Percentiles rank a stretch among this genome's conserved stretches.
These are phyloP conservation scores for Fusarium coicis DNA, from an alignment of 2,329 filamentous ascomycete genomes.

Conservation along the genomic window DNA sequence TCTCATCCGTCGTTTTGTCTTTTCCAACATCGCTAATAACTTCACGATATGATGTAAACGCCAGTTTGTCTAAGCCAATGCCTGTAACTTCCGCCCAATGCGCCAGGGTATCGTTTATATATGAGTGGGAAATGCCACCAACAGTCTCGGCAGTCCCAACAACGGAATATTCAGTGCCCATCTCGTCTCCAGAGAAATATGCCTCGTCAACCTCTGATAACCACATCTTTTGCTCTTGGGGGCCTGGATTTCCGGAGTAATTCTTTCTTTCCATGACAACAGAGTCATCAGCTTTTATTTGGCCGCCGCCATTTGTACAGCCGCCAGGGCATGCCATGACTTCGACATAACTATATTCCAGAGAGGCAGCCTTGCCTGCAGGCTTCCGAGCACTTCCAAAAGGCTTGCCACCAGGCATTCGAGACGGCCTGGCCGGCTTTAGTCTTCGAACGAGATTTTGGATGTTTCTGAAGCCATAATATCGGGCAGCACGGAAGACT, in stretches of 20 bases:
- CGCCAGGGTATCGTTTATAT: constrained; percentile 74
- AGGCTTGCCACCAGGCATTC: constrained; percentile 80
- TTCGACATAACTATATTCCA: constrained; percentile 92
- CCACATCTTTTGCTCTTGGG: constrained; percentile 88
- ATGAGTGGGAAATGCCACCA: constrained; percentile 72
- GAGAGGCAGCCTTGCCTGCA: constrained; percentile 58
- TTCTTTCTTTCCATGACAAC: constrained; percentile 63
- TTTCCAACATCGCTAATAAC: constrained; percentile 97
- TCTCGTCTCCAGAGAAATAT: constrained; percentile 81
- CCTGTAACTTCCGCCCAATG: constrained; percentile 82
- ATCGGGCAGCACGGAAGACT: constrained; percentile 84
- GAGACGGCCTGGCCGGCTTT: constrained; percentile 81
- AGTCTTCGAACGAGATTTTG: constrained; percentile 95
- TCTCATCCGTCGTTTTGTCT: constrained; percentile 73
- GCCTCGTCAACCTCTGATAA: constrained; percentile 85
- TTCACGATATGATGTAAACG: constrained; percentile 88
- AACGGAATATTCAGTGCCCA: constrained; percentile 48
- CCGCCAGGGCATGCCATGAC: constrained; percentile 99
- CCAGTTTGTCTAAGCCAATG: constrained; percentile 76
- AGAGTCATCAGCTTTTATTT: constrained; percentile 90
- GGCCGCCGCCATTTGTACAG: constrained; percentile 96
- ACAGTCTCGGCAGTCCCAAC: constrained; percentile 56
- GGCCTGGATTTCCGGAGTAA: constrained; percentile 67
- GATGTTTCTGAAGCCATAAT: constrained; percentile 98
- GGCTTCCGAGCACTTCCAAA: constrained; percentile 66